Base-by-base conservation (phyloP, 176 grass and related monocot genomes). In the Triticum aestivum region DNA sequence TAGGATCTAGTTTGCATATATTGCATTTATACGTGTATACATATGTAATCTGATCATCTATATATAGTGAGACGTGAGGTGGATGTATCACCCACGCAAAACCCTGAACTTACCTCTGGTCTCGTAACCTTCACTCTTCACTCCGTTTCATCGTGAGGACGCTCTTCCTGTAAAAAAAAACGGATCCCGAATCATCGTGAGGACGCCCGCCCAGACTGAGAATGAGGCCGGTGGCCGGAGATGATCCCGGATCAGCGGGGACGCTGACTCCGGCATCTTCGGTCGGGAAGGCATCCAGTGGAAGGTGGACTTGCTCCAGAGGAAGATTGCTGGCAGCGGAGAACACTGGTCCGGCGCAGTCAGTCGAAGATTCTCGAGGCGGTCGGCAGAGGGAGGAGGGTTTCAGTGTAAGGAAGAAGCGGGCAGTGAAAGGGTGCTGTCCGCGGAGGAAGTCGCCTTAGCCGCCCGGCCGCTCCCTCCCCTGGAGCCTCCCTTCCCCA, bases 391-490 rank as follows among this genome's bases (percentile, higher is more conserved):
- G 71, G 41, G 12, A 3, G 5, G 70, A 45, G 70, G 70, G 38
- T 44, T 14, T 71, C 9, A 5, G 68, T 39, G 17, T 26, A n/a
- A 39, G 70, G 70, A 73, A 72, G 18, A n/a, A 42, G 71, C 26
- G 2, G 71, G 41, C 41, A 42, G 71, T 15, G 71, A 49, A 29
- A 74, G 24, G 24, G 0, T 30, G 72, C 72, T 75, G 42, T 29
- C 42, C 23, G 24, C 42, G 42, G 72, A 51, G 42, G 72, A 75
- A 49, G 11, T 23, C 41, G 71, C 41, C 71, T 74, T 74, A 47
- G 41, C 71, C 42, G 12, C 41, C n/a, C 72, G 42, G 72, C 72
- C 72, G 42, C 72, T 75, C 72, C 42, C 72, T 75, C 42, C 42
- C 23, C 72, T 6, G 41, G 42, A 75, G 42, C 44, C 44, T 18